Conservation (phyloP, 768 basidiomycete species). For the Russula abietina region DNA sequence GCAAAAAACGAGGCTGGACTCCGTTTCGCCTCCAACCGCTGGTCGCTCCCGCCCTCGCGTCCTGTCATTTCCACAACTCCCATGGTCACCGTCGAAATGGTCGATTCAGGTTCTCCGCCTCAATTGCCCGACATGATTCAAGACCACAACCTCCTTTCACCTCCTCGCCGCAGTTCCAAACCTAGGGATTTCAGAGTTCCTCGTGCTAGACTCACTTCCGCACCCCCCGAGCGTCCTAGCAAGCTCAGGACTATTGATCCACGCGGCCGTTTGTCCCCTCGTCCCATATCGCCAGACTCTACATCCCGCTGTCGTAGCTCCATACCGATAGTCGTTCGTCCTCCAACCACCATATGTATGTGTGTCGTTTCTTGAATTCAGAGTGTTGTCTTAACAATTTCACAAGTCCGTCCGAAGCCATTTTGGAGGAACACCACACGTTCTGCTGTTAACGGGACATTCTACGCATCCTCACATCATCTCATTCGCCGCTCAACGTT, state of each 20-base stretch:
- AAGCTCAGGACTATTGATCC: neutral
- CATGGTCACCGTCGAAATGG: conserved; percentile 20
- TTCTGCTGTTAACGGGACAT: conserved; percentile 64
- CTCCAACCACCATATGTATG: conserved; percentile 63
- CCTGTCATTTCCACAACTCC: conserved; percentile 2
- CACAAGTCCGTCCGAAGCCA: conserved; percentile 68
- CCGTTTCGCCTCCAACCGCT: conserved; percentile 12
- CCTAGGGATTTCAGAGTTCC: neutral
- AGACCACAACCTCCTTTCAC: conserved; percentile 9
- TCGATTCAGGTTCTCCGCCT: conserved; percentile 6
- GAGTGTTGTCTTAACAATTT: neutral
- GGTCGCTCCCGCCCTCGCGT: neutral
- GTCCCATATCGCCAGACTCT: neutral
- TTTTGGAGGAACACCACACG: conserved; percentile 73
- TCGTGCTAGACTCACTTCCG: conserved; percentile 3
- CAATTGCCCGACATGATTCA: neutral
- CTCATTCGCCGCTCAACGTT: conserved; percentile 73
- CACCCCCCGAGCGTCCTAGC: neutral
- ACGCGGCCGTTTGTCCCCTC: neutral
- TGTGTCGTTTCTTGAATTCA: conserved; percentile 18
- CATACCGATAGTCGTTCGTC: conserved; percentile 43
- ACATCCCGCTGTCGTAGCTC: neutral
- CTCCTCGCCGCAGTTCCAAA: conserved; percentile 7
- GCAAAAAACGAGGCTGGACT: conserved; percentile 5
- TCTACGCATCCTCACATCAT: conserved; percentile 67